These are phyloP conservation scores for Flaveria sonorensis DNA, from an alignment of 129 eudicot species.

Conservation along the genomic window DNA sequence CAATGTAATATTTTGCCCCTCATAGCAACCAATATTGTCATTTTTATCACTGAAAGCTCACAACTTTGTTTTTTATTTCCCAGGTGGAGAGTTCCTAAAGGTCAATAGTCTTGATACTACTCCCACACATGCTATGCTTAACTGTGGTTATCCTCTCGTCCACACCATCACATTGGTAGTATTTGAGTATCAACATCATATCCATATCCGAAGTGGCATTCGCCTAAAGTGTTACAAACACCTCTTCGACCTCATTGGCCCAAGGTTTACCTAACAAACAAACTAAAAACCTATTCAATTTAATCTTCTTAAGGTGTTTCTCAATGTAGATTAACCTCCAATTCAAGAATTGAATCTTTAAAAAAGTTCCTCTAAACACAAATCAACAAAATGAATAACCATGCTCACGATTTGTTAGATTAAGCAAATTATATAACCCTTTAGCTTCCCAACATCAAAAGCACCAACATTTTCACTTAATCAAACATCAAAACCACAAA, in stretches of 20 bases:
- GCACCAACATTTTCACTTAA: not conserved
- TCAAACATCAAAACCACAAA: constrained; percentile 3
- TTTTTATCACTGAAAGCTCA: not conserved
- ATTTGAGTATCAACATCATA: not conserved
- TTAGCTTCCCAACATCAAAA: not conserved
- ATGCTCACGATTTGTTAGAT: not conserved
- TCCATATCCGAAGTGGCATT: not conserved
- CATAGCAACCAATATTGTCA: not conserved
- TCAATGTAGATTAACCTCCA: not conserved
- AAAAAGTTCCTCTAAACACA: not conserved
- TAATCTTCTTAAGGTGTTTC: not conserved
- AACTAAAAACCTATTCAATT: not conserved
- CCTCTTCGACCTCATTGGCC: too few relatives aligned
- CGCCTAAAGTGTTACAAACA: not conserved
- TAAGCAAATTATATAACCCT: not conserved
- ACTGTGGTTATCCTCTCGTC: not conserved
- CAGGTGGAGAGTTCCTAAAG: too few relatives aligned
- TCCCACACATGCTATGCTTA: not conserved
- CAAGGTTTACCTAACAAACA: not conserved
- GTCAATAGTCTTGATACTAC: not conserved
- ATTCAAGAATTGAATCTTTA: not conserved
- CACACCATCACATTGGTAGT: not conserved
- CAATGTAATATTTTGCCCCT: not conserved
- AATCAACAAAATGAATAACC: not conserved
- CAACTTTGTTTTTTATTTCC: too few relatives aligned